These are phyloP conservation scores for Acer saccharum DNA, from an alignment of 345 rosid species.

Conservation along the genomic window DNA sequence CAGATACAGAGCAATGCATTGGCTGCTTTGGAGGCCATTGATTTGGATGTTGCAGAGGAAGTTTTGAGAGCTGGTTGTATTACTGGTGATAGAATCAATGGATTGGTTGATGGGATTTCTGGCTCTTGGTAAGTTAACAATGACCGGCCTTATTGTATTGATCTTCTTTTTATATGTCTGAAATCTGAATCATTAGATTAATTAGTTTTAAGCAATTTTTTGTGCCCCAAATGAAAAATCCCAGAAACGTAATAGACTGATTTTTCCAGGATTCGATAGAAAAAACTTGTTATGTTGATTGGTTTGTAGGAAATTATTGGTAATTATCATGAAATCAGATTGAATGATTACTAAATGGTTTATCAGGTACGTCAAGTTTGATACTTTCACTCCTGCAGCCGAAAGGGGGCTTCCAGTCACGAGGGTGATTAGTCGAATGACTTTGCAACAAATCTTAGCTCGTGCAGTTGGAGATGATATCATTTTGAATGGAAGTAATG, in stretches of 20 bases:
- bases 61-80: conserved; percentile 85
- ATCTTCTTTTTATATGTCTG: no score
- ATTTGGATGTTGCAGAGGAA: conserved; percentile 79
- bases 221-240: background rate
- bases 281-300: background rate
- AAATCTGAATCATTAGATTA: background rate
- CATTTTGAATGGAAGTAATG: conserved; percentile 77
- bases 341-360: conserved; percentile 21
- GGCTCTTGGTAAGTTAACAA: conserved; percentile 73
- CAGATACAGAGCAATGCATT: conserved; percentile 95
- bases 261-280: background rate
- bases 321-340: conserved; percentile 16
- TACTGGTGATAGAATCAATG: conserved; percentile 92
- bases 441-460: conserved; percentile 81
- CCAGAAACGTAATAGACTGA: background rate
- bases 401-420: conserved; percentile 92
- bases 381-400: conserved; percentile 92
- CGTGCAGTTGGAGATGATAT: conserved; percentile 79
- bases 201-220: background rate
- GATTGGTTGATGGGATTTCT: conserved; percentile 91
- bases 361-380: conserved; percentile 89
- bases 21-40: conserved; percentile 97
- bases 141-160: background rate
- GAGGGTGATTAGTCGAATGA: conserved; percentile 87
- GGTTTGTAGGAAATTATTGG: conserved; percentile 7